A percentile compares a stretch with the other conserved stretches of the same genome.
Conservation (phyloP, 352 stramenopile species). For the Thraustochytrium striatum region DNA sequence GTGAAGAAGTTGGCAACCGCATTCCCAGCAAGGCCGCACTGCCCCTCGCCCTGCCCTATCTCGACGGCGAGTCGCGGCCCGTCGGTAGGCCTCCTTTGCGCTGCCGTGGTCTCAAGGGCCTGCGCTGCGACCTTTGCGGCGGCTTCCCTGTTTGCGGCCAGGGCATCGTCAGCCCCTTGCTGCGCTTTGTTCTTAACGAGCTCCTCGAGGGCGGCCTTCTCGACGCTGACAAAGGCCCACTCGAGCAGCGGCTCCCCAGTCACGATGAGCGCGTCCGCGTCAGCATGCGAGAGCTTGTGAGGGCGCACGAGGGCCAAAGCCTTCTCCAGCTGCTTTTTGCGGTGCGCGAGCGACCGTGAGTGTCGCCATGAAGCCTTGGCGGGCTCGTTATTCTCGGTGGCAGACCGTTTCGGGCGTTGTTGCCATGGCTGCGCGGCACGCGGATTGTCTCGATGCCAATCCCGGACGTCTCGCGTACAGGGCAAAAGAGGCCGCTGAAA, state of each 20-base stretch:
- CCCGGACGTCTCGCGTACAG: slow-evolving; percentile 47
- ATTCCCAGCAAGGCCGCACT: too few relatives aligned
- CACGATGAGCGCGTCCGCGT: slow-evolving; percentile 25
- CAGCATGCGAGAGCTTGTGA: neutral
- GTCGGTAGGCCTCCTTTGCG: neutral
- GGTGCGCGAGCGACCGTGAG: neutral
- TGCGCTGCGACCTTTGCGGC: too few relatives aligned
- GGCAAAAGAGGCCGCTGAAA: slow-evolving; percentile 82
- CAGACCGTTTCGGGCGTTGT: neutral
- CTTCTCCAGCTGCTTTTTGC: neutral
- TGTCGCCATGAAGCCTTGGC: slow-evolving; percentile 19
- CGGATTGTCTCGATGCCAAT: slow-evolving; percentile 19
- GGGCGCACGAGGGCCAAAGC: neutral
- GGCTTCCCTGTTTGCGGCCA: too few relatives aligned
- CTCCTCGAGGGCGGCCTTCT: neutral
- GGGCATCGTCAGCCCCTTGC: too few relatives aligned
- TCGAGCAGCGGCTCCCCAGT: slow-evolving; percentile 39
- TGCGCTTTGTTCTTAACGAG: neutral
- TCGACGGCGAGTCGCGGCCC: too few relatives aligned
- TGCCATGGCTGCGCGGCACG: neutral
- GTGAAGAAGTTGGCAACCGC: too few relatives aligned
- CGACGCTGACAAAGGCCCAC: slow-evolving; percentile 43
- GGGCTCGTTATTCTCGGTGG: too few relatives aligned
- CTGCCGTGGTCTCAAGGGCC: neutral
- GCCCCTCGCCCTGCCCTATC: too few relatives aligned